Conservation (phyloP, 352 stramenopile species). For the Achlya hypogyna region DNA sequence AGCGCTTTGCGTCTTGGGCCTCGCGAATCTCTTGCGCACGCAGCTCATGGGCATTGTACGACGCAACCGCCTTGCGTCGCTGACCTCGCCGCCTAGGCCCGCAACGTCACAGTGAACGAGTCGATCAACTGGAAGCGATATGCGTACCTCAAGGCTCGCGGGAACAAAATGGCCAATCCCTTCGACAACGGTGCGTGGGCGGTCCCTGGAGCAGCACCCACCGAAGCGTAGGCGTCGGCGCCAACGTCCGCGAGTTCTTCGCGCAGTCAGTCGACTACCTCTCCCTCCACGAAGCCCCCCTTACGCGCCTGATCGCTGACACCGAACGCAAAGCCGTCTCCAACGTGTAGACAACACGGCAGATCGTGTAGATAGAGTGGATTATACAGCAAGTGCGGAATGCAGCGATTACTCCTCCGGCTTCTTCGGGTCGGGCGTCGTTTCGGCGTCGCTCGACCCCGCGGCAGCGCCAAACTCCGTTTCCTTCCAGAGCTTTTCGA, state of each 20-base stretch:
- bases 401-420: too few species aligned
- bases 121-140: slow-evolving; percentile 77
- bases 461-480: slow-evolving; percentile 40
- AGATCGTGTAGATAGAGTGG: too few species aligned
- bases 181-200: neutral
- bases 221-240: neutral
- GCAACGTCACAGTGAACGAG: slow-evolving; percentile 78
- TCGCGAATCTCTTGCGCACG: slow-evolving; percentile 54
- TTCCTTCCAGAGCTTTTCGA: slow-evolving; percentile 38
- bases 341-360: too few species aligned
- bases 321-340: too few species aligned
- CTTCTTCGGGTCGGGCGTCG: neutral
- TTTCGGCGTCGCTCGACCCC: slow-evolving; percentile 25
- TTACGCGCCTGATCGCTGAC: too few species aligned
- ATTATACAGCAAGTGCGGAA: too few species aligned
- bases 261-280: neutral
- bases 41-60: slow-evolving; percentile 45
- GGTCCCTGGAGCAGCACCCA: neutral
- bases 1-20: slow-evolving; percentile 33
- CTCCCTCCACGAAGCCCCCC: neutral
- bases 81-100: slow-evolving; percentile 9
- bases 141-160: slow-evolving; percentile 36
- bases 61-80: neutral
- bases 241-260: neutral
- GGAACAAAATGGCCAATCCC: neutral